phyloP scores from a whole-genome alignment of 768 basidiomycete genomes.

The Podaxis pistillaris region DNA sequence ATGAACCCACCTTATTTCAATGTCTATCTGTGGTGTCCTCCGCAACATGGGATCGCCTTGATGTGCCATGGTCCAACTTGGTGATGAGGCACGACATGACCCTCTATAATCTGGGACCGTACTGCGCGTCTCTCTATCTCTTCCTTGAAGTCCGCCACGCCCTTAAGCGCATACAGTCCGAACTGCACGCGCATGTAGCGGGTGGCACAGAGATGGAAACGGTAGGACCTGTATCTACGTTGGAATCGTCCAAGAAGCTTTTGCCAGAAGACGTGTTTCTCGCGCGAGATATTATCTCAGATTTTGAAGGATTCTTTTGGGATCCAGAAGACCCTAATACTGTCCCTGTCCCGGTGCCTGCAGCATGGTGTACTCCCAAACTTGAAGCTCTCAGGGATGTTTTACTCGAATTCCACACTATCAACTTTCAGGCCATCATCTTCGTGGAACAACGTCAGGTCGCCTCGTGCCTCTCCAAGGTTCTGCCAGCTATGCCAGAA shows the following conservation, averaged over 20 bases:
- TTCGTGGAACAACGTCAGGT: slow-evolving; percentile 87
- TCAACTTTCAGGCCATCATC: slow-evolving; percentile 75
- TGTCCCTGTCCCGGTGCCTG: slow-evolving; percentile 40
- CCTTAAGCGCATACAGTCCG: slow-evolving; percentile 23
- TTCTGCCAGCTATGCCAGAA: slow-evolving; percentile 60
- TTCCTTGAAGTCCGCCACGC: slow-evolving; percentile 58
- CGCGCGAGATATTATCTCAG: slow-evolving; percentile 39
- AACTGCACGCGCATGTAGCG: neutral
- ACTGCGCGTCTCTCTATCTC: slow-evolving; percentile 71
- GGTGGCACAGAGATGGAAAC: slow-evolving; percentile 18
- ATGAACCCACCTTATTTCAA: slow-evolving; percentile 41
- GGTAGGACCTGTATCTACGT: slow-evolving; percentile 15
- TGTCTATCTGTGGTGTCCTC: slow-evolving; percentile 34
- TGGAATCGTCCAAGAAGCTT: slow-evolving; percentile 18
- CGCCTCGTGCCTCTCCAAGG: slow-evolving; percentile 63
- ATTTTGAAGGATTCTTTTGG: slow-evolving; percentile 47
- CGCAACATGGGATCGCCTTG: slow-evolving; percentile 50
- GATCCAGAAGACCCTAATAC: slow-evolving; percentile 28
- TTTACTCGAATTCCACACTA: slow-evolving; percentile 51
- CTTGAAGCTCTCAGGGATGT: slow-evolving; percentile 60
- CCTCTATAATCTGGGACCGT: slow-evolving; percentile 64
- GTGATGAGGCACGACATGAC: slow-evolving; percentile 62
- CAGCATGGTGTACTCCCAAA: slow-evolving; percentile 77
- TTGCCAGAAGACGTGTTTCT: slow-evolving; percentile 36
- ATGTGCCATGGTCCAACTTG: slow-evolving; percentile 60